phyloP scores from a whole-genome alignment of 495 filamentous ascomycete species.

The Penicillium daleae region DNA sequence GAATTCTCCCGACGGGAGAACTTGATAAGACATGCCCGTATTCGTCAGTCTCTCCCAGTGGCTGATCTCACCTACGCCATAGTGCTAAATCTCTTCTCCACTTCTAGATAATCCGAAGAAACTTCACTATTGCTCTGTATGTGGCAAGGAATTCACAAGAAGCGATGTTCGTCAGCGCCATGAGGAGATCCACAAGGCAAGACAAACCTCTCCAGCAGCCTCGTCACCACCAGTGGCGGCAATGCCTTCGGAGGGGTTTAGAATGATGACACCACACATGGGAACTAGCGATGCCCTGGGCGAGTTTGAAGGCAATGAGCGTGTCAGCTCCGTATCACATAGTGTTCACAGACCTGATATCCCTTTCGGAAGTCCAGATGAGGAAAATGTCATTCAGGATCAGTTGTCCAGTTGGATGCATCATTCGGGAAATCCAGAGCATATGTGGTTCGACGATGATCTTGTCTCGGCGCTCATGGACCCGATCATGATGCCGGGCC shows the following conservation, averaged over 20 bases:
- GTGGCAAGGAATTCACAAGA: slow-evolving; percentile 18
- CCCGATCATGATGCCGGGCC: slow-evolving; percentile 5
- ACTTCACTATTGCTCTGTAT: slow-evolving; percentile 10
- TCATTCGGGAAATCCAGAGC: slow-evolving; percentile 8
- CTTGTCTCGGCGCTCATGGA: slow-evolving; percentile 12
- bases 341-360: background rate
- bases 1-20: slow-evolving; percentile 18
- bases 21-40: slow-evolving; percentile 13
- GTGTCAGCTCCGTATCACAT: background rate
- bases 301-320: background rate
- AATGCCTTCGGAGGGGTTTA: background rate
- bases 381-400: background rate
- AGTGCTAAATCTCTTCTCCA: background rate
- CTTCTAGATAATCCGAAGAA: slow-evolving; percentile 11
- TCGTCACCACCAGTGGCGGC: background rate
- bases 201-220: background rate
- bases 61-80: background rate
- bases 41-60: slow-evolving; percentile 10
- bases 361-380: background rate
- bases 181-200: slow-evolving; percentile 18
- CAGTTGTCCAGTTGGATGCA: slow-evolving; percentile 7
- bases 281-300: background rate
- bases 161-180: slow-evolving; percentile 18
- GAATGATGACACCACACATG: background rate
- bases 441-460: slow-evolving; percentile 16